Base-by-base conservation (phyloP, 2,329 filamentous ascomycete genomes). In the Colletotrichum kahawae region DNA sequence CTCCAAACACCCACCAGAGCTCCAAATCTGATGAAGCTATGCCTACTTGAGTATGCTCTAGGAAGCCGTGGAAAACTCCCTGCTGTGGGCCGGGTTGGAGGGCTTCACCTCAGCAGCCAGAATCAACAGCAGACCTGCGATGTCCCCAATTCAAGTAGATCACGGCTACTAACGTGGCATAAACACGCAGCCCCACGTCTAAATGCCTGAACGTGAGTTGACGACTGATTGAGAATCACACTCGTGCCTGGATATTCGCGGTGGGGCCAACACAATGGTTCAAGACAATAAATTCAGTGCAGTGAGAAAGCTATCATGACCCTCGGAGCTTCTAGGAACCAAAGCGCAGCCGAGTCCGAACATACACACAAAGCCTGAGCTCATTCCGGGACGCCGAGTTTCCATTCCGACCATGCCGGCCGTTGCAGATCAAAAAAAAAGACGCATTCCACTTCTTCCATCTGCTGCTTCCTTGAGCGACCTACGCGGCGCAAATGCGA, bases 301-400 rank as follows among this genome's bases (percentile, higher is more conserved):
- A 71, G 65, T 65, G 66, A 73, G 24, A 73, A 68, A 75, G 64
- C 57, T 60, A 64, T 63, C 73, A 75, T 75, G 60, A 75, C 56
- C 33, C 34, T 71, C 48, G 73, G 73, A 73, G 69, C 64, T 73
- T 75, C 72, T 75, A 72, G 57, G 69, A 75, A 67, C 69, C 69
- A 68, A 72, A 72, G 72, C 72, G 63, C 73, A 72, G 63, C 74
- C 70, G 66, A 70, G 64, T 59, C 62, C 60, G 38, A 69, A 62
- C 43, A 51, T 56, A 74, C 66, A 74, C 64, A 60, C 59, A 56
- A 75, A 76, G 75, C 71, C 67, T 68, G 63, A 67, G 71, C 75
- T 75, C 74, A 69, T 75, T 65, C 75, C 75, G 60, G 57, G 67
- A 76, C 75, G 75, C 75, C 75, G 31, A 75, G 48, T 67, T 72